These are phyloP conservation scores for Hypoxylon sp. DNA, from an alignment of 2,329 filamentous ascomycete species.

Conservation along the genomic window DNA sequence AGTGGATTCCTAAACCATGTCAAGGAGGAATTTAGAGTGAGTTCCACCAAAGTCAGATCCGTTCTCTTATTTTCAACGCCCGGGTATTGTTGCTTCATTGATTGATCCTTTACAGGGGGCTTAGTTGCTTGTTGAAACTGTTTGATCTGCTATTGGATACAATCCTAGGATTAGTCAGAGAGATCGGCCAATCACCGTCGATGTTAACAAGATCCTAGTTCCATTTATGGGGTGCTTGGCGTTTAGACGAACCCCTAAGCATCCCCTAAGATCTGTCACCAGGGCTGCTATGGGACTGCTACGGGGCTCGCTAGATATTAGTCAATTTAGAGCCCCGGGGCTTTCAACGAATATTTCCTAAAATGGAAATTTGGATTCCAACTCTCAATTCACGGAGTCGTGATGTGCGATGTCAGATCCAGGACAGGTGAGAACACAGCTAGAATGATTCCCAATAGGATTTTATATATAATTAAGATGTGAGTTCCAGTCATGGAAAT, in stretches of 20 bases:
- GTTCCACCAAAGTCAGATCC: conserved; percentile 6
- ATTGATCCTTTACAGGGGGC: conserved; percentile 27
- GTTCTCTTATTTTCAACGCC: conserved; percentile 2
- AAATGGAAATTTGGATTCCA: conserved; percentile 38
- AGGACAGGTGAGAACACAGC: background rate
- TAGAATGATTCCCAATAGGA: background rate
- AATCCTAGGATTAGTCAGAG: background rate
- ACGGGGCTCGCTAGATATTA: conserved; percentile 1
- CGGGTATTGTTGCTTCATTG: conserved; percentile 22
- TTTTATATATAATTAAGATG: conserved; percentile 37
- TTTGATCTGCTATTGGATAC: conserved; percentile 18
- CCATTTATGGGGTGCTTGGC: background rate
- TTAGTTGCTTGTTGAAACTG: conserved; percentile 19
- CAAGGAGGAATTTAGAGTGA: background rate
- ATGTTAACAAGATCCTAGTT: conserved; percentile 5
- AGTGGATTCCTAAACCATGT: conserved; percentile 31
- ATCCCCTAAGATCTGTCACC: conserved; percentile 17
- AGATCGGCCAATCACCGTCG: conserved; percentile 9
- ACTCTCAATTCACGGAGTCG: conserved; percentile 18
- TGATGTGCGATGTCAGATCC: conserved; percentile 4
- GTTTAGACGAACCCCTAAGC: conserved; percentile 2
- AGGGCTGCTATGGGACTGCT: background rate
- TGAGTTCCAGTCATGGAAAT: conserved; percentile 3
- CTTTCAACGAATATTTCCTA: conserved; percentile 26
- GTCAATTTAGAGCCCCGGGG: conserved; percentile 16